Evolutionary conservation across 805 yeast species (phyloP).

Genomic region (Starmera quercuum): DNA sequence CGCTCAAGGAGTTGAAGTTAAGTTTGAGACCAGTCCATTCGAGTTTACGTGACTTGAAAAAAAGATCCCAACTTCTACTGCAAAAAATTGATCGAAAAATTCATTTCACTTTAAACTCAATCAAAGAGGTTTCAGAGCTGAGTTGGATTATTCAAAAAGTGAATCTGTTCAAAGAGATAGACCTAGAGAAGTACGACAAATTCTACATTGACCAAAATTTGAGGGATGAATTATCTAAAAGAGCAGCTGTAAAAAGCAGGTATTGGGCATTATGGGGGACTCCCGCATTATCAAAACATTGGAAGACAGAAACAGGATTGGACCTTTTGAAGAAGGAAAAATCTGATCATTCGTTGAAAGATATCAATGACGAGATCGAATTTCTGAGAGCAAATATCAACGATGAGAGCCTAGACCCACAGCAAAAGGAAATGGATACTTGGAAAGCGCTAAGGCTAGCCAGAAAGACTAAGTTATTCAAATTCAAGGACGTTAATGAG

Average conservation of each 20-base stretch:
- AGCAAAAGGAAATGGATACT: constrained; percentile 19
- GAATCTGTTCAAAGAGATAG: constrained; percentile 4
- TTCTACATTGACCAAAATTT: constrained; percentile 4
- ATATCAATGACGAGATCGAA: constrained; percentile 2
- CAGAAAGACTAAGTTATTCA: constrained; percentile 27
- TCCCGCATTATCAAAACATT: constrained; percentile 20
- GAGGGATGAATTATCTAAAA: constrained; percentile 1
- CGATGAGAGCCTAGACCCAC: constrained; percentile 15
- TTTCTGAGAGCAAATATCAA: constrained; percentile 1
- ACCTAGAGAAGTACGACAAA: neutral
- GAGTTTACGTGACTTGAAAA: neutral
- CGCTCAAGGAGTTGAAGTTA: too few species aligned
- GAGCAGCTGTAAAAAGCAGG: constrained; percentile 5
- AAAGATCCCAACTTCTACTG: neutral
- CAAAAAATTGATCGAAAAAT: neutral
- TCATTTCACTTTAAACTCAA: neutral
- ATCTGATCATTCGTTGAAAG: constrained; percentile 1
- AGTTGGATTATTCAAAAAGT: constrained; percentile 4
- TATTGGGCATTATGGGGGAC: constrained; percentile 19
- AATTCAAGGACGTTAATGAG: constrained; percentile 28
- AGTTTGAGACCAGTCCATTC: too few species aligned
- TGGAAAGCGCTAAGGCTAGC: constrained; percentile 39
- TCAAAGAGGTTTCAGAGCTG: neutral
- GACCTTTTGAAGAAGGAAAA: constrained; percentile 18
- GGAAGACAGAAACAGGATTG: constrained; percentile 35